Base-by-base conservation (phyloP, 2,329 filamentous ascomycete species). In the Fusarium acutatum region DNA sequence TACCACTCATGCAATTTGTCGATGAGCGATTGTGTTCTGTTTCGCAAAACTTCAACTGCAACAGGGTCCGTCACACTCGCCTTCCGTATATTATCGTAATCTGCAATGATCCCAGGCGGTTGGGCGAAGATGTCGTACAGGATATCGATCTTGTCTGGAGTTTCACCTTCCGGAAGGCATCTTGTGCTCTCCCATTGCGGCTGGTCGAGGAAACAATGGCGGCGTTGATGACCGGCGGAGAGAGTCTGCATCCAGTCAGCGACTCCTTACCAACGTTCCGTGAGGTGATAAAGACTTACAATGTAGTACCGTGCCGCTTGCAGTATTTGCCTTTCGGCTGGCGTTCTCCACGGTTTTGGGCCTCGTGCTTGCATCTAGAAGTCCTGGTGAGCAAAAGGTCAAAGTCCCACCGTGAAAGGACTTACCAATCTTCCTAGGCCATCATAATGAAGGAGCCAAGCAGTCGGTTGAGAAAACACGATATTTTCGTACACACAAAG, bases 361-460 rank as follows among this genome's bases (percentile, higher is more conserved):
- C 69, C 69, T 35, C 68, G 69, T 7, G 68, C 57, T 40, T 71
- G 69, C 49, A 71, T n/a, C 69, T 71, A 11, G 3, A 17, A 32
- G 15, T 6, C 3, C 22, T 2, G 17, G 18, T 46, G 22, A 52
- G n/a, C 3, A 20, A 15, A 40, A 10, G 6, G 34, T 2, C 34
- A 54, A 14, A 10, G 14, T 6, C 5, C 3, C 8, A 11, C 4
- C 7, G 6, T 40, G 15, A 14, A 7, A 9, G 3, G 12, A 32
- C 68, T 5, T 44, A 68, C 69, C 6, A 71, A 14, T 64, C 47
- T 72, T 2, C 62, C 69, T 13, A 72, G 17, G 1, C 69, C 69
- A 22, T 71, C 68, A 30, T 71, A 71, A 30, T 71, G 69, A 13
- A 71, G 53, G 5, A 71, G 69, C 69, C 69, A 71, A 3, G 69